Evolutionary conservation across 108 stramenopile genomes (phyloP), one percentile per base, ranked within the genome.

Genomic region (Discostella stelligeroides): DNA sequence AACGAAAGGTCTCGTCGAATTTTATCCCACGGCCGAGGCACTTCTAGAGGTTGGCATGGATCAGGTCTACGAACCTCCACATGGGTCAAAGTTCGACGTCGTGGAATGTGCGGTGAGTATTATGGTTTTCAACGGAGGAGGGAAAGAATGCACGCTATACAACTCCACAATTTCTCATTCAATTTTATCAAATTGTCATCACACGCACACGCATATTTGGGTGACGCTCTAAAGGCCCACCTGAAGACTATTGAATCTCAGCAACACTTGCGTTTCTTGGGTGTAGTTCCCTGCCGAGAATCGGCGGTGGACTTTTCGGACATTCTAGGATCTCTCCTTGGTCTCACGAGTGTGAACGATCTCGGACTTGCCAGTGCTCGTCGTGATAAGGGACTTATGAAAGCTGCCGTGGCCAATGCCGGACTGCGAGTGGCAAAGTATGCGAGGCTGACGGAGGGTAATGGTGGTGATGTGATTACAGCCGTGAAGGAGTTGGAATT

Each of bases 341-440:
- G 85, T 2, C 41, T 85, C 15, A 72, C 66, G 17, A 70, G 76
- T 18, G 68, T 76, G 12, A 85, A 85, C 68, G 82, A 83, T 63
- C 63, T 85, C 29, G 85, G 82, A n/a, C 50, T 80, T 38, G 82
- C 82, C 7, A 63, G 56, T 47, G 69, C 82, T 18, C 67, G 85
- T 24, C 82, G 85, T 60, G 85, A 85, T 54, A 85, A 85, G 71
- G 85, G 79, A 21, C 81, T 85, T 67, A 85, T 85, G 85, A 85
- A 85, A 71, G 40, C 75, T 24, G 81, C 82, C 14, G 85, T 85
- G 17, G 79, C 82, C 12, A 85, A 85, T 68, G 80, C 78, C 6
- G 85, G 85, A n/a, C 64, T 85, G 43, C 59, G 82, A 37, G 79
- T 83, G 15, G 82, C 85, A 21, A 85, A 85, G 54, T 85, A 79